Conservation (phyloP, 345 rosid genomes). For the Brassica cretica region DNA sequence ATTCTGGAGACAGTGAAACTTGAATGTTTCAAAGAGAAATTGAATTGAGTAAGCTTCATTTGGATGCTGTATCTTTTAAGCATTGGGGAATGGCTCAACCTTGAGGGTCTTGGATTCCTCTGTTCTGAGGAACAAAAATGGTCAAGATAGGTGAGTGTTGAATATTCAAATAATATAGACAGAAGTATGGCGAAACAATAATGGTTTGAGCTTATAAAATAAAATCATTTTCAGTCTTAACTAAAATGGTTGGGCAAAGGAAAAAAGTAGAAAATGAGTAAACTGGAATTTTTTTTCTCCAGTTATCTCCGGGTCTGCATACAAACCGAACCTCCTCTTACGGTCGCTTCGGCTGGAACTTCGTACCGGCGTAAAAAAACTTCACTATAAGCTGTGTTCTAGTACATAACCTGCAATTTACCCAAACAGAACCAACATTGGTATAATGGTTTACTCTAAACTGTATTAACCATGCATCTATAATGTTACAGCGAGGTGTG, state of each 20-base stretch:
- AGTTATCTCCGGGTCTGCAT: not conserved
- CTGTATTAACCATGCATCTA: not conserved
- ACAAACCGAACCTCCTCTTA: slow-evolving; percentile 19
- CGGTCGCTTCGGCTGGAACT: slow-evolving; percentile 40
- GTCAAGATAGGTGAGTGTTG: no score
- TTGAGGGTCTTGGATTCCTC: no score
- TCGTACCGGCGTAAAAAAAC: slow-evolving; percentile 72
- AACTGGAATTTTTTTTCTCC: not conserved
- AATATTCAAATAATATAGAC: no score
- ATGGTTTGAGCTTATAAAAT: not conserved
- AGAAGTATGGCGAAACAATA: not conserved
- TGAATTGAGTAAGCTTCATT: no score
- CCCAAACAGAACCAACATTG: slow-evolving; percentile 6
- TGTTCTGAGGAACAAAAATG: no score
- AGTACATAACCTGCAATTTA: slow-evolving; percentile 65
- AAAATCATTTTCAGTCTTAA: not conserved
- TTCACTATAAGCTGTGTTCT: slow-evolving; percentile 79
- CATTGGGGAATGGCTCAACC: no score
- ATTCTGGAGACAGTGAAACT: no score
- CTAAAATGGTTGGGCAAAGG: slow-evolving; percentile 12
- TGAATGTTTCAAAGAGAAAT: no score
- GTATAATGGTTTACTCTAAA: not conserved
- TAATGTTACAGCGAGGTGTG: slow-evolving; percentile 48
- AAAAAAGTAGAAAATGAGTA: not conserved
- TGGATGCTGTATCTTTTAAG: no score